Base-by-base conservation (phyloP, 441 rosid species). In the Jatropha podagrica region DNA sequence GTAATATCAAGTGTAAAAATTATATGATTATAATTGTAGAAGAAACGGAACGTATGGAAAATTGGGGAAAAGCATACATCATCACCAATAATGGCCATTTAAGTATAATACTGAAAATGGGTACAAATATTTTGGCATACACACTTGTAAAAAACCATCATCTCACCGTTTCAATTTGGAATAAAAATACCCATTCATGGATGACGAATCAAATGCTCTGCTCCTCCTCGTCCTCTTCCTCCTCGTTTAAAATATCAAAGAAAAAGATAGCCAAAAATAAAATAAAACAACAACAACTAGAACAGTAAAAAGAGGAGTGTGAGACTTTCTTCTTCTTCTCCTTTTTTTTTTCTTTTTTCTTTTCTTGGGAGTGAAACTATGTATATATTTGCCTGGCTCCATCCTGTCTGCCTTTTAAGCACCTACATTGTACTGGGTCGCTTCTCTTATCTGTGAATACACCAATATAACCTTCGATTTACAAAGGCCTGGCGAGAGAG, bases 311-410 rank as follows among this genome's bases (percentile, higher is more conserved):
- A 65, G 58, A 40, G 8, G 20, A 51, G 32, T 52, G 64, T 69
- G 69, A 18, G 65, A 49, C 26, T 14, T 49, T 61, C 32, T 32
- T 13, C 5, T 2, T 0, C 4, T 51, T 51, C 18, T 51, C 12
- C 56, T 58, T 20, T 13, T 11, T 44, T 55, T 56, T 70, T 76
- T 5, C 7, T 9, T 32, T 49, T 46, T 37, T 10, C 0, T 14
- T 44, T 38, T 68, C 48, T 8, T 74, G 11, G 18, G 4, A 68
- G 56, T 70, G 27, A 54, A 70, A 63, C 69, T 69, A 44, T 64
- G 74, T 60, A 74, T 58, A 55, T 59, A 76, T 65, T 81, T 89
- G 93, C 91, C 93, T 89, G 93, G 93, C 91, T 89, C 87, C 87
- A 85, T 85, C 88, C 91, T 89, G 93, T 89, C 86, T 89, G 89